Percentiles rank a stretch among this genome's conserved stretches.
Evolutionary conservation across 2,329 filamentous ascomycete genomes (phyloP).

Genomic region (Diplodia scrobiculata): DNA sequence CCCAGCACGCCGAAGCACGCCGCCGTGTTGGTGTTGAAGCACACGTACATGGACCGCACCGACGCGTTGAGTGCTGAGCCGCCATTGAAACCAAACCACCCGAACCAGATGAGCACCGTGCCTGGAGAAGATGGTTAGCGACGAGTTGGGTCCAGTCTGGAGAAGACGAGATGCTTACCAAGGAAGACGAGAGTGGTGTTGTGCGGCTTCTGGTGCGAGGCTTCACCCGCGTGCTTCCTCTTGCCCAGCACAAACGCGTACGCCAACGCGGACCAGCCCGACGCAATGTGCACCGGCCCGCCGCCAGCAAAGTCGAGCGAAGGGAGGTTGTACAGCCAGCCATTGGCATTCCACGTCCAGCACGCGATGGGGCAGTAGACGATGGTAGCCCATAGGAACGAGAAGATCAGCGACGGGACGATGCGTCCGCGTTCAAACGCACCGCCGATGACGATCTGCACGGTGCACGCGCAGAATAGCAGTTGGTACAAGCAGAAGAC

Average conservation of each 20-base stretch:
- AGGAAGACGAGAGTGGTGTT: slow-evolving; percentile 66
- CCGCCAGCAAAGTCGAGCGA: slow-evolving; percentile 64
- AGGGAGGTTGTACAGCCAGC: slow-evolving; percentile 65
- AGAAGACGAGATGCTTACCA: background rate
- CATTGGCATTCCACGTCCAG: slow-evolving; percentile 69
- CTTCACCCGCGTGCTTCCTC: slow-evolving; percentile 53
- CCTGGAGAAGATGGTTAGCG: slow-evolving; percentile 40
- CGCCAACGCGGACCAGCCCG: slow-evolving; percentile 63
- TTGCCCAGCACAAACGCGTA: slow-evolving; percentile 66
- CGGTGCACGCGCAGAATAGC: slow-evolving; percentile 63
- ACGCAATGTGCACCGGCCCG: slow-evolving; percentile 66
- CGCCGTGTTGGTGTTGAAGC: slow-evolving; percentile 62
- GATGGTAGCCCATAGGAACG: slow-evolving; percentile 65
- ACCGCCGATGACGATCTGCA: slow-evolving; percentile 66
- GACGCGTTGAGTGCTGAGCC: slow-evolving; percentile 58
- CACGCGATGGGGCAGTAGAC: slow-evolving; percentile 66
- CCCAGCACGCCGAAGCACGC: slow-evolving; percentile 58
- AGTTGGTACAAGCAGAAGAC: slow-evolving; percentile 68
- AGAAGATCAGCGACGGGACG: slow-evolving; percentile 64
- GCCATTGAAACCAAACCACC: slow-evolving; percentile 63
- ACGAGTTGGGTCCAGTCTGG: no score
- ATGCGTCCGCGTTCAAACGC: slow-evolving; percentile 67
- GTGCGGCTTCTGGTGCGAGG: slow-evolving; percentile 59
- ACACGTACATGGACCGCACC: slow-evolving; percentile 58
- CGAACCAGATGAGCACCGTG: slow-evolving; percentile 67